Conservation (phyloP, 768 basidiomycete species). For the Xanthoconium stramineum region DNA sequence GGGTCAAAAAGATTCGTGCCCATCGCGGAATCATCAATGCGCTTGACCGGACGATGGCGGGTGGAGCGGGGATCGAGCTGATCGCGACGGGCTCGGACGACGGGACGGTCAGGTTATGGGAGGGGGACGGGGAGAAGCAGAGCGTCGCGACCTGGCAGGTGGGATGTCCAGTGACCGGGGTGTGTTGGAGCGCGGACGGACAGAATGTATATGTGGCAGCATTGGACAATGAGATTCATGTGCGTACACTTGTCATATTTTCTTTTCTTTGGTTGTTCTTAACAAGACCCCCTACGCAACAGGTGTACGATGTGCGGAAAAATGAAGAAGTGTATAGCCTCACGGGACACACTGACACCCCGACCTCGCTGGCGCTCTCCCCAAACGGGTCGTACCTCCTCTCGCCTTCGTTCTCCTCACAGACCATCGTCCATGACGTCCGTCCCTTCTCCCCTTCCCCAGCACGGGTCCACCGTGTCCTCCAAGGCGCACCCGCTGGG, state of each 20-base stretch:
- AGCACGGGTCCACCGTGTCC: conserved; percentile 72
- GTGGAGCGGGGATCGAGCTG: conserved; percentile 81
- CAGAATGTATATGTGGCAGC: conserved; percentile 87
- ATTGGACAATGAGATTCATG: conserved; percentile 95
- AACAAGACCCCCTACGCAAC: not conserved
- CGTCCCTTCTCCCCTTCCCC: conserved; percentile 90
- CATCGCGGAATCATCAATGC: conserved; percentile 91
- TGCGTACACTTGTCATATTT: conserved; percentile 37
- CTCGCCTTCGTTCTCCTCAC: conserved; percentile 87
- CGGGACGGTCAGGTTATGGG: conserved; percentile 89
- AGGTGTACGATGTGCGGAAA: conserved; percentile 92
- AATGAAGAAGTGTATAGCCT: conserved; percentile 76
- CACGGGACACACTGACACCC: conserved; percentile 86
- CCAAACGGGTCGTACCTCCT: conserved; percentile 86
- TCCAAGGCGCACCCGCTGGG: conserved; percentile 87
- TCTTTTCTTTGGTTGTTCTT: not conserved
- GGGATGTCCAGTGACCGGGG: conserved; percentile 88
- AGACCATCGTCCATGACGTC: conserved; percentile 86
- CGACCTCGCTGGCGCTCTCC: conserved; percentile 88
- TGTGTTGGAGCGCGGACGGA: conserved; percentile 91
- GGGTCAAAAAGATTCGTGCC: conserved; percentile 76
- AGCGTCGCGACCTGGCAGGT: conserved; percentile 78
- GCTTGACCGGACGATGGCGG: conserved; percentile 81
- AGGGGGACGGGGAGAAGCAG: conserved; percentile 77
- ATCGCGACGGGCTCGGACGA: conserved; percentile 90